Evolutionary conservation across 2,329 filamentous ascomycete genomes (phyloP).

Genomic region (Hymenoscyphus fructigenus): DNA sequence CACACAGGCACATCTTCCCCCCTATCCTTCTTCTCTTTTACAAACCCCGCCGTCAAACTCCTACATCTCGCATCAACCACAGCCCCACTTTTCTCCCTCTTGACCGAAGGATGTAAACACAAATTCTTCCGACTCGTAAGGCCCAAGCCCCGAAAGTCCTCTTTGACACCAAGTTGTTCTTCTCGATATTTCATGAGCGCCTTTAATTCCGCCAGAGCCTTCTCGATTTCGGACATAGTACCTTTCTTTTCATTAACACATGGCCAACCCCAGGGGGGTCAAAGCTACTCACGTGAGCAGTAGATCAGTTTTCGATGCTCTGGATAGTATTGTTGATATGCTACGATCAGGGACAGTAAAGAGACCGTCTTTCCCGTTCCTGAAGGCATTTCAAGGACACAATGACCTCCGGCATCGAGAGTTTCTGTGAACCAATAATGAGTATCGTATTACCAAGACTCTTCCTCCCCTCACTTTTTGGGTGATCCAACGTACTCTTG

Average conservation of each 20-base stretch:
- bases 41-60: constrained; percentile 92
- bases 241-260: constrained; percentile 41
- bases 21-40: constrained; percentile 94
- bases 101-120: constrained; percentile 93
- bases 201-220: constrained; percentile 88
- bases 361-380: constrained; percentile 98
- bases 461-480: background rate
- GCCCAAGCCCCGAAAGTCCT: constrained; percentile 90
- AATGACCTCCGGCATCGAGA: constrained; percentile 91
- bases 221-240: constrained; percentile 99
- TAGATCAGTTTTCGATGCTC: constrained; percentile 97
- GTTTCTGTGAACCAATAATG: constrained; percentile 50
- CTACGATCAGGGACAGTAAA: constrained; percentile 89
- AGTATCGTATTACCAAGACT: constrained; percentile 19
- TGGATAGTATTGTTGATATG: constrained; percentile 91
- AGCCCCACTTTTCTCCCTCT: constrained; percentile 90
- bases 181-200: constrained; percentile 92
- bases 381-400: constrained; percentile 97
- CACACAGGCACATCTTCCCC: constrained; percentile 94
- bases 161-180: constrained; percentile 82
- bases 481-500: constrained; percentile 51
- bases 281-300: constrained; percentile 69
- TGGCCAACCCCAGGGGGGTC: background rate
- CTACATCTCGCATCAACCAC: constrained; percentile 95
- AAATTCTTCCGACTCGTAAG: constrained; percentile 96